Conservation (phyloP, 805 yeast genomes). For the Martiniozyma abietophila region DNA sequence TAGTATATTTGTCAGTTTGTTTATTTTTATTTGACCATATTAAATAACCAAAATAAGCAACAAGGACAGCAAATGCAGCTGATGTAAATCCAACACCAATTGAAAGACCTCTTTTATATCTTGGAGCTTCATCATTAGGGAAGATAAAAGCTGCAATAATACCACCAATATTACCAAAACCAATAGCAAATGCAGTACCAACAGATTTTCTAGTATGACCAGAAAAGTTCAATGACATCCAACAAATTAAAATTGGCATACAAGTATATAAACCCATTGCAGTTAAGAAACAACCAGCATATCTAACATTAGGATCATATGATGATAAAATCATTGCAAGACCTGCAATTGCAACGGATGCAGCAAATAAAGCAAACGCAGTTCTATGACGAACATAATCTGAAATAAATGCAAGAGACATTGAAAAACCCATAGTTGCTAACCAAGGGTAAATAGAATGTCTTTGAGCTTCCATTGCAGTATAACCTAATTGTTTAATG, state of each 20-base stretch:
- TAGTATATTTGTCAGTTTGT: conserved; percentile 22
- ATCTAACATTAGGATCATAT: conserved; percentile 32
- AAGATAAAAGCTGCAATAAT: conserved; percentile 54
- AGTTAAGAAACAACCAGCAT: conserved; percentile 56
- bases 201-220: conserved; percentile 54
- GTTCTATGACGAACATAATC: conserved; percentile 44
- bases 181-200: conserved; percentile 46
- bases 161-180: conserved; percentile 71
- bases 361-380: conserved; percentile 29
- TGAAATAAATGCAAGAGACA: conserved; percentile 49
- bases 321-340: conserved; percentile 45
- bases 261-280: conserved; percentile 53
- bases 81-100: conserved; percentile 39
- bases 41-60: conserved; percentile 25
- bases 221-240: conserved; percentile 54
- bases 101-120: conserved; percentile 44
- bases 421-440: conserved; percentile 58
- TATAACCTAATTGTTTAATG: conserved; percentile 50
- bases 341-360: conserved; percentile 39
- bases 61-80: conserved; percentile 30
- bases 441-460: conserved; percentile 85
- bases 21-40: conserved; percentile 28
- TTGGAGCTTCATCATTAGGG: conserved; percentile 47
- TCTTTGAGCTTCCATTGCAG: conserved; percentile 66
- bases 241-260: conserved; percentile 62